Conservation (phyloP, 2,329 filamentous ascomycete species). For the Colletotrichum liaoningense region DNA sequence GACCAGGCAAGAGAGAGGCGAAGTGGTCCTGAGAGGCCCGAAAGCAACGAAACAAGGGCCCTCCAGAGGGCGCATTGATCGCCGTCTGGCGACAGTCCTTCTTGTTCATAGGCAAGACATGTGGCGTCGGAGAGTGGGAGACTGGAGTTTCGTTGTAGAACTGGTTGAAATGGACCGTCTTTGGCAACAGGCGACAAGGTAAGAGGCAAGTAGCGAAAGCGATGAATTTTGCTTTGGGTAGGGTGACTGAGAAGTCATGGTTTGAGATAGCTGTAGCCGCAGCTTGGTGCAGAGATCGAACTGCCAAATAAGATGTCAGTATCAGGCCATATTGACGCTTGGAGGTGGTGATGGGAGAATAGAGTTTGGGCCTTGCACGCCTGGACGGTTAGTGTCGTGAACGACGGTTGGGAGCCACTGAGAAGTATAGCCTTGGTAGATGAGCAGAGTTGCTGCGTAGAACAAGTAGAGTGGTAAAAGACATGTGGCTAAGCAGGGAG, state of each 20-base stretch:
- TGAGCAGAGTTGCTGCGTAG: conserved; percentile 30
- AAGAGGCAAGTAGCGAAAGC: not conserved
- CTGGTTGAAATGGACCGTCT: not conserved
- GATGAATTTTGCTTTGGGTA: conserved; percentile 2
- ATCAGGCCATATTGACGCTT: conserved; percentile 28
- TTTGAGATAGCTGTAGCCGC: conserved; percentile 33
- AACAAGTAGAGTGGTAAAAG: conserved; percentile 5
- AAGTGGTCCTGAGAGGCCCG: not conserved
- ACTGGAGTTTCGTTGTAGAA: not conserved
- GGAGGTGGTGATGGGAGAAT: not conserved
- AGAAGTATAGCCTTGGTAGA: conserved; percentile 10
- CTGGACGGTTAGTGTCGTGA: conserved; percentile 16
- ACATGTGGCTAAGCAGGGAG: conserved; percentile 31
- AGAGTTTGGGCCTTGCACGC: conserved; percentile 25
- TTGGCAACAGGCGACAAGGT: not conserved
- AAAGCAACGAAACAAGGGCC: conserved; percentile 8
- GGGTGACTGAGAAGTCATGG: conserved; percentile 12
- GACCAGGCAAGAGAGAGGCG: not conserved
- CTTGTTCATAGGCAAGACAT: conserved; percentile 26
- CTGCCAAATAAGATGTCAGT: conserved; percentile 32
- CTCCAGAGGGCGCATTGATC: conserved; percentile 20
- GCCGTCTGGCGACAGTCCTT: conserved; percentile 3
- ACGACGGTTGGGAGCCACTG: conserved; percentile 19
- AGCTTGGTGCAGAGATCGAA: conserved; percentile 31
- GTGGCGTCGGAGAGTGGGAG: conserved; percentile 26